Evolutionary conservation across 2,329 filamentous ascomycete genomes (phyloP).

Genomic region (Fonsecaea pedrosoi): DNA sequence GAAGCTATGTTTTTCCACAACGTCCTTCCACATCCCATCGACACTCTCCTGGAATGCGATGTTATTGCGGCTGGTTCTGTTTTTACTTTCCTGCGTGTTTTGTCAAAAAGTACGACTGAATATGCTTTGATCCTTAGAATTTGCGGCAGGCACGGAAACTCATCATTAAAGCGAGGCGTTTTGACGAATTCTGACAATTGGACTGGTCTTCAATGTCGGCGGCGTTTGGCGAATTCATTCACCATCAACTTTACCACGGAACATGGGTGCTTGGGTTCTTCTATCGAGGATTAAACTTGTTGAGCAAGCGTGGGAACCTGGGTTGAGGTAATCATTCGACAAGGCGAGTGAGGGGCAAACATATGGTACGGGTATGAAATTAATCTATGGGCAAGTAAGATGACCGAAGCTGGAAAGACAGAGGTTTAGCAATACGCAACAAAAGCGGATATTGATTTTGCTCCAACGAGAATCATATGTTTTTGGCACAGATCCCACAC

Average conservation of each 20-base stretch:
- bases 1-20: neutral
- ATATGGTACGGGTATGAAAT: neutral
- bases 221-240: neutral
- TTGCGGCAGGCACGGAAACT: slow-evolving; percentile 1
- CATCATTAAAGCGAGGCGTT: slow-evolving; percentile 16
- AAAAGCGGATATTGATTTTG: slow-evolving; percentile 3
- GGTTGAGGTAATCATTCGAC: neutral
- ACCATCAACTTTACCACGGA: neutral
- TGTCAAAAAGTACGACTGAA: slow-evolving; percentile 10
- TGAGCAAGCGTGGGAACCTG: slow-evolving; percentile 2
- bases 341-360: neutral
- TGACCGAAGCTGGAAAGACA: neutral
- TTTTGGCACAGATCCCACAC: neutral
- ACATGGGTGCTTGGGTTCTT: neutral
- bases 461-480: neutral
- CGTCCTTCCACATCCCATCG: neutral
- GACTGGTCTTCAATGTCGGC: neutral
- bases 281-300: neutral
- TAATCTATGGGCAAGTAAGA: neutral
- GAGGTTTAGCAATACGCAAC: neutral
- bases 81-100: neutral
- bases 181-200: slow-evolving; percentile 1
- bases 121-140: slow-evolving; percentile 5
- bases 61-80: slow-evolving; percentile 1
- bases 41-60: neutral